Conservation (phyloP, 176 grass and related monocot genomes). For the Pontederia paniculata region DNA sequence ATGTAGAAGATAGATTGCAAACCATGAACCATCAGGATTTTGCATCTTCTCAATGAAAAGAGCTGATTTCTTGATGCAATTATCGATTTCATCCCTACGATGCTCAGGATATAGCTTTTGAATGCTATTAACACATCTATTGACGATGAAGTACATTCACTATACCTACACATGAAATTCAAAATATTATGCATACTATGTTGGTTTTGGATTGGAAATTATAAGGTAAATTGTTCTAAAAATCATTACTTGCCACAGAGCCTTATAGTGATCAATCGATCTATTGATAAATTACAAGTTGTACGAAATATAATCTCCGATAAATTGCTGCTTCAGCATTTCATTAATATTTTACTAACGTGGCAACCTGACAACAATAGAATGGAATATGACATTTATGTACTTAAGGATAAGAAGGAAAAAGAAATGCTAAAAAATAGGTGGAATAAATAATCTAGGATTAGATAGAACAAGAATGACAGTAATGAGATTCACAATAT, state of each 20-base stretch:
- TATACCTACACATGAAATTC: constrained; percentile 45
- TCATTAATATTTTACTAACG: no score
- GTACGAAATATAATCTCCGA: no score
- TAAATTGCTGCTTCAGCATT: no score
- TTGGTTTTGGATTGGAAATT: constrained; percentile 9
- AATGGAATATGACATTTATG: no score
- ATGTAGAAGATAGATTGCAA: constrained; percentile 15
- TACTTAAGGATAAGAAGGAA: no score
- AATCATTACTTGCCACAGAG: not conserved
- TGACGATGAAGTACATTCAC: constrained; percentile 93
- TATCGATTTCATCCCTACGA: constrained; percentile 51
- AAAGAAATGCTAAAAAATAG: no score
- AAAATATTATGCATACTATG: constrained; percentile 14
- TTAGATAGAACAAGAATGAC: no score
- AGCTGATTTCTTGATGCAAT: constrained; percentile 63
- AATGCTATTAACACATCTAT: constrained; percentile 80
- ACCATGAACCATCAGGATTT: constrained; percentile 79
- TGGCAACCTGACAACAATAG: no score
- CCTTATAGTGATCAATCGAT: constrained; percentile 99
- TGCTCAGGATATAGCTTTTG: constrained; percentile 68
- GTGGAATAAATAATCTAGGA: no score
- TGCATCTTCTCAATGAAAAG: constrained; percentile 65
- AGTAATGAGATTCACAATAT: no score
- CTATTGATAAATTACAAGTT: no score
- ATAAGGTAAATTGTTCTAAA: constrained; percentile 6